Evolutionary conservation across 768 basidiomycete species (phyloP).

Genomic region (Glaciozyma martinii): DNA sequence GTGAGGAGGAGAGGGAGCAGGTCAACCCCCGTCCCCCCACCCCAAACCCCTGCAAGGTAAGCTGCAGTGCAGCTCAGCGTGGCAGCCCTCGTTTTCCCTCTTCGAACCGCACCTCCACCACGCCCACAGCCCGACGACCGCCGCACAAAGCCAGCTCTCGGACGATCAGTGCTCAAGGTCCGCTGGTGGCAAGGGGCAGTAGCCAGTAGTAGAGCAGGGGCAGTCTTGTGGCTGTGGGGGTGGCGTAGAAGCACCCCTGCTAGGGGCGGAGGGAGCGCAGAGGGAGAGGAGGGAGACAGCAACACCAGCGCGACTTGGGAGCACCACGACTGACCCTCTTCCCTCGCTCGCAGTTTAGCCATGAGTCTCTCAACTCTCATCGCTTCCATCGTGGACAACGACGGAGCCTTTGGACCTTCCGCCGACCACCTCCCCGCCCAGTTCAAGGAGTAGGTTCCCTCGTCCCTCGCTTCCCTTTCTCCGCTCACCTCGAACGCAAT

Average conservation of each 20-base stretch:
- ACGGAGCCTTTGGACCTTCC: conserved; percentile 52
- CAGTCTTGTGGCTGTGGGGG: too few relatives aligned
- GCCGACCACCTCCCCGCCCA: conserved; percentile 73
- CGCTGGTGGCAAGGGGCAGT: too few relatives aligned
- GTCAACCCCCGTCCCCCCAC: too few relatives aligned
- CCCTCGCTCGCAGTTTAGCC: neutral
- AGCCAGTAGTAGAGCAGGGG: too few relatives aligned
- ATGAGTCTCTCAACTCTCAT: conserved; percentile 25
- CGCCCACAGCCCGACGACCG: too few relatives aligned
- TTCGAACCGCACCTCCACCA: too few relatives aligned
- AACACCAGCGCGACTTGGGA: neutral
- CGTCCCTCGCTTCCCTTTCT: neutral
- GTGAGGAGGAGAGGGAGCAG: too few relatives aligned
- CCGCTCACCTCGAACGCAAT: neutral
- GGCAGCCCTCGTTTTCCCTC: too few relatives aligned
- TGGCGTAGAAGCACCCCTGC: neutral
- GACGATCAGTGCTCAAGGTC: too few relatives aligned
- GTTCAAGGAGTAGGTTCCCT: conserved; percentile 63
- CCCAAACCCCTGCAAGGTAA: too few relatives aligned
- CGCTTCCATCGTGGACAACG: conserved; percentile 26
- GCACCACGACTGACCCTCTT: neutral
- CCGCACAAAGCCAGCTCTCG: too few relatives aligned
- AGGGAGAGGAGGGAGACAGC: neutral
- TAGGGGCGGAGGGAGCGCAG: neutral
- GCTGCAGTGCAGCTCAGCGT: too few relatives aligned